Evolutionary conservation across 306 rosid species (phyloP).

Genomic region (Dalbergia cultrata): DNA sequence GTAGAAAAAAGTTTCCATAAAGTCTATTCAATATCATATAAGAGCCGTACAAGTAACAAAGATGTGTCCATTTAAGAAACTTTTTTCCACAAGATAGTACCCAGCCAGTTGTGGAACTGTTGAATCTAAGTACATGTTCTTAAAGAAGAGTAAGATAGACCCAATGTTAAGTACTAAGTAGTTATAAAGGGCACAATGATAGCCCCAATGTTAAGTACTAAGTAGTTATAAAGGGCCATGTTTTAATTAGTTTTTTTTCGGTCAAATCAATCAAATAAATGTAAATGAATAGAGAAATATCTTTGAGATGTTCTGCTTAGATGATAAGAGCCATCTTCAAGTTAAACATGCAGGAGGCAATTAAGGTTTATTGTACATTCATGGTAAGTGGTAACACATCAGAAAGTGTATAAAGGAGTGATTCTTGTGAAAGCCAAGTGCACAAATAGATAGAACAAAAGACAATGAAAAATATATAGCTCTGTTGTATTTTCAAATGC

Average conservation of each 20-base stretch:
- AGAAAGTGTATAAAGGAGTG: neutral
- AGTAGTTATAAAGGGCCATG: slow-evolving; percentile 27
- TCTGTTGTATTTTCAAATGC: slow-evolving; percentile 55
- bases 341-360: neutral
- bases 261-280: slow-evolving; percentile 3
- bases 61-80: neutral
- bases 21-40: slow-evolving; percentile 42
- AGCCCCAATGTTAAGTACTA: slow-evolving; percentile 21
- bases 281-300: slow-evolving; percentile 7
- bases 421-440: neutral
- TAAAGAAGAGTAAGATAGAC: slow-evolving; percentile 17
- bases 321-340: neutral
- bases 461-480: slow-evolving; percentile 21
- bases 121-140: neutral
- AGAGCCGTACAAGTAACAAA: neutral
- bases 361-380: too few relatives aligned
- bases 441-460: slow-evolving; percentile 10
- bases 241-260: neutral
- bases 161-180: slow-evolving; percentile 7
- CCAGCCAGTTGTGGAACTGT: neutral
- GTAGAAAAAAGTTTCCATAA: slow-evolving; percentile 26
- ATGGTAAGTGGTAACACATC: too few relatives aligned
- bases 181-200: slow-evolving; percentile 38
- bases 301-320: slow-evolving; percentile 29
- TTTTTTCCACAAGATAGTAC: slow-evolving; percentile 1